phyloP scores from a whole-genome alignment of 306 rosid genomes.

The Cicer bijugum region DNA sequence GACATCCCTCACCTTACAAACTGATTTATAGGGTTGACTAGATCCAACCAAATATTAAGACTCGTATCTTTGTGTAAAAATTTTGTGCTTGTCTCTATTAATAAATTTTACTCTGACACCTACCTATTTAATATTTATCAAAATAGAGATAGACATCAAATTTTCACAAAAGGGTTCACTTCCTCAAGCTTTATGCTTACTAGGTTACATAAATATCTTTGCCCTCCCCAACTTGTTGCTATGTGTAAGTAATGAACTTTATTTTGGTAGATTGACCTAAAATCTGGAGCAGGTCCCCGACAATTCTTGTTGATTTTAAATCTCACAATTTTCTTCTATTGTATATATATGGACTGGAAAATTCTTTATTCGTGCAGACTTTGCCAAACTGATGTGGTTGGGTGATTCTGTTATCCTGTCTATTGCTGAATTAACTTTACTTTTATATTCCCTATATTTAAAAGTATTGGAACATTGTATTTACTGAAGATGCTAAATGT shows the following conservation, averaged over 20 bases:
- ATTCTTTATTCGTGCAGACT: constrained; percentile 19
- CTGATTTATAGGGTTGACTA: too few relatives aligned
- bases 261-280: constrained; percentile 36
- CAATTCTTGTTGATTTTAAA: constrained; percentile 30
- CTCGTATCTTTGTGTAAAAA: background rate
- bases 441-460: constrained; percentile 14
- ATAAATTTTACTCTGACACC: constrained; percentile 1
- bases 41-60: too few relatives aligned
- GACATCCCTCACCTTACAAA: too few relatives aligned
- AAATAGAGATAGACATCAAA: background rate
- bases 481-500: constrained; percentile 28
- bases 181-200: constrained; percentile 18
- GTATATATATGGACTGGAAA: constrained; percentile 7
- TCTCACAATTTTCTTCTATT: constrained; percentile 15
- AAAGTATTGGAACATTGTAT: constrained; percentile 15
- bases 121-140: constrained; percentile 8
- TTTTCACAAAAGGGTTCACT: background rate
- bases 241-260: constrained; percentile 17
- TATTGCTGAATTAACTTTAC: constrained; percentile 2
- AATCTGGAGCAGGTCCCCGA: constrained; percentile 1
- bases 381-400: constrained; percentile 14
- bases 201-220: constrained; percentile 28
- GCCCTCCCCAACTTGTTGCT: constrained; percentile 24
- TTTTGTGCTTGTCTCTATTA: background rate
- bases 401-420: constrained; percentile 21